These are phyloP conservation scores for Gardenia jasminoides DNA, from an alignment of 257 asterid species.

Conservation along the genomic window DNA sequence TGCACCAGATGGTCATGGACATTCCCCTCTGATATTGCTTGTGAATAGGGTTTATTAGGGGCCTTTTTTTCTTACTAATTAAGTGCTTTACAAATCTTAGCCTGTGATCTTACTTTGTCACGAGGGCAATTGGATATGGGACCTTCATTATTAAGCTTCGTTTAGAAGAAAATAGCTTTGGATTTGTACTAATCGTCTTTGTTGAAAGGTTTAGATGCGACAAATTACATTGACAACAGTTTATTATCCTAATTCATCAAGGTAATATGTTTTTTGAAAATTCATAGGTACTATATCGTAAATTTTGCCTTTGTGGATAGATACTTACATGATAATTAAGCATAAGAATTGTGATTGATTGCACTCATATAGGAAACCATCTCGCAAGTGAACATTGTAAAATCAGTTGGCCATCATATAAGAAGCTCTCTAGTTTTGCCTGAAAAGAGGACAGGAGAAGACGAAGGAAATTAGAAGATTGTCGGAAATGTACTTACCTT, in stretches of 20 bases:
- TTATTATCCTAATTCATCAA: neutral
- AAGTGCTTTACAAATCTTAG: neutral
- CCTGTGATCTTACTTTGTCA: neutral
- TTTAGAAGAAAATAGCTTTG: neutral
- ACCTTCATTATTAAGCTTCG: neutral
- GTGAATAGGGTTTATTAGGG: neutral
- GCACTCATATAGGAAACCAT: too few species aligned
- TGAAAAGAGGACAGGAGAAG: neutral
- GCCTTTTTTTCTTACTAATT: neutral
- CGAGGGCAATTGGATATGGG: neutral
- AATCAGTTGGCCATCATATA: neutral
- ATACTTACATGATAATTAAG: neutral
- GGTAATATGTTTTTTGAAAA: too few species aligned
- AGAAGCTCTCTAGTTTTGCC: neutral
- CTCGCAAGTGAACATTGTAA: neutral
- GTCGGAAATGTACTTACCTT: neutral
- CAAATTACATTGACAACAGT: neutral
- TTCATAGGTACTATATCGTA: neutral
- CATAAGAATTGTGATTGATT: neutral
- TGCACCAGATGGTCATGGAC: neutral
- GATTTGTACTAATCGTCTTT: neutral
- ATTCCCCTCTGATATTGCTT: neutral
- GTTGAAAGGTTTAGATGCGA: neutral
- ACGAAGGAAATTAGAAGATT: neutral
- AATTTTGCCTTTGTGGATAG: neutral